A percentile compares a stretch with the other conserved stretches of the same genome.
phyloP scores from a whole-genome alignment of 108 stramenopile genomes.

The Cylindrotheca fusiformis region DNA sequence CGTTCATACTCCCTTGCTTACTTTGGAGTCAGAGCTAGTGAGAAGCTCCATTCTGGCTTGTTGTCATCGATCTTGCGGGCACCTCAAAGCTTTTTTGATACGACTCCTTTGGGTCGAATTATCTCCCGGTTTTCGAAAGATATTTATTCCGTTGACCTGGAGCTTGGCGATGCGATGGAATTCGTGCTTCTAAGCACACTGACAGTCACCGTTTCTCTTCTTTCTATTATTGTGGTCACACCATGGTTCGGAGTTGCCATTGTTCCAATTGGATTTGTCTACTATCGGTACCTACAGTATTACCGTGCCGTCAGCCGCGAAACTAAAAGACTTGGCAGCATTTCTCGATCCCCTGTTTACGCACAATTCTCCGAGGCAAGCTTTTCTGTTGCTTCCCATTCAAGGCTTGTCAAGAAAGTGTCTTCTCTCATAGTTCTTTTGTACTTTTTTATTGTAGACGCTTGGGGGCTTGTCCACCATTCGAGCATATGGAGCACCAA shows the following conservation, averaged over 20 bases:
- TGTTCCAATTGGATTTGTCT: constrained; percentile 41
- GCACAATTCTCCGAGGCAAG: constrained; percentile 86
- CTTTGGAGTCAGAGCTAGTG: constrained; percentile 63
- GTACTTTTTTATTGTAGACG: no score
- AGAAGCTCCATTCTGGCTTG: constrained; percentile 49
- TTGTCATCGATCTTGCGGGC: constrained; percentile 70
- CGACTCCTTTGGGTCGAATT: constrained; percentile 91
- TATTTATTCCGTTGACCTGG: constrained; percentile 63
- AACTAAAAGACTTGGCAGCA: constrained; percentile 85
- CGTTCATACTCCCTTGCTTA: constrained; percentile 52
- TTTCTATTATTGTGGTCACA: constrained; percentile 40
- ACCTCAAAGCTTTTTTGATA: constrained; percentile 90
- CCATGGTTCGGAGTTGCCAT: constrained; percentile 43
- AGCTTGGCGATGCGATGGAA: constrained; percentile 38
- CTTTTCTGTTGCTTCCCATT: no score
- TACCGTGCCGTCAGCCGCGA: constrained; percentile 71
- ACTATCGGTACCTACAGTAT: constrained; percentile 66
- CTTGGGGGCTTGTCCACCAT: constrained; percentile 88
- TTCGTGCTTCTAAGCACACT: constrained; percentile 32
- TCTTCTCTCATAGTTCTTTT: no score
- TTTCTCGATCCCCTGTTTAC: constrained; percentile 90
- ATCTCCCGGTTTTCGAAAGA: constrained; percentile 83
- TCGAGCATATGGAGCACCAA: constrained; percentile 71
- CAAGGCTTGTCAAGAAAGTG: no score
- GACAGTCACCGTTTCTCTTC: constrained; percentile 42